Percentiles rank a stretch among this genome's conserved stretches.
Conservation (phyloP, 768 basidiomycete species). For the Trametes punicea region DNA sequence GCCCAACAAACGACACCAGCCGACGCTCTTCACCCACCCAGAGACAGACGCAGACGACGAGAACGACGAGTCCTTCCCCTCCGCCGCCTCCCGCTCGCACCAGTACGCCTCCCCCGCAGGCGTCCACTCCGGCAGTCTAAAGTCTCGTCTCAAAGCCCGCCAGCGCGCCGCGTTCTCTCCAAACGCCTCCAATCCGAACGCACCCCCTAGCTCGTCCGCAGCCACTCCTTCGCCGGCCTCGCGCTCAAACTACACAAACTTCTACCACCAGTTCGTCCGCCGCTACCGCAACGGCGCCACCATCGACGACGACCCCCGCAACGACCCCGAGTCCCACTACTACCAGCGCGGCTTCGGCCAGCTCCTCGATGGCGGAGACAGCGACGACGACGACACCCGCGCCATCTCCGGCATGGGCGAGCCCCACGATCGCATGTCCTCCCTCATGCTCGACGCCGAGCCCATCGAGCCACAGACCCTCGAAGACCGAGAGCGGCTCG, state of each 20-base stretch:
- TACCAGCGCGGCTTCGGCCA: constrained; percentile 71
- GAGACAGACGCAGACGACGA: constrained; percentile 52
- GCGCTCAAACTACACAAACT: constrained; percentile 48
- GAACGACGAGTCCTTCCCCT: constrained; percentile 47
- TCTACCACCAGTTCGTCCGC: constrained; percentile 78
- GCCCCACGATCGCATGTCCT: constrained; percentile 48
- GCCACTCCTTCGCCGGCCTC: constrained; percentile 27
- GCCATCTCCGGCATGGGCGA: constrained; percentile 42
- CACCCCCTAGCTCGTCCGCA: constrained; percentile 30
- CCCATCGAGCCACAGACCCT: constrained; percentile 62
- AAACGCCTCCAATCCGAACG: constrained; percentile 25
- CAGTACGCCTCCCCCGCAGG: constrained; percentile 23
- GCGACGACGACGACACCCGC: constrained; percentile 69
- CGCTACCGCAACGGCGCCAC: constrained; percentile 67
- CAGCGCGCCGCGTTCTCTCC: constrained; percentile 32
- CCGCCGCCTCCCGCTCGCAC: constrained; percentile 32
- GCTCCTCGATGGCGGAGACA: constrained; percentile 64
- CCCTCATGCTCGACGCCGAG: constrained; percentile 57
- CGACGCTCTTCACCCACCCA: constrained; percentile 65
- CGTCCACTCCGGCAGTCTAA: constrained; percentile 24
- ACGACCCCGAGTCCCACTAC: constrained; percentile 83
- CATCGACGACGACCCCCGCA: constrained; percentile 63
- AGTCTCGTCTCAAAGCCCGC: constrained; percentile 28
- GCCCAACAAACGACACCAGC: constrained; percentile 55
- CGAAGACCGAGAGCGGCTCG: constrained; percentile 78